phyloP scores from a whole-genome alignment of 371 early-diverging fungal species.

The Mortierella sp. region DNA sequence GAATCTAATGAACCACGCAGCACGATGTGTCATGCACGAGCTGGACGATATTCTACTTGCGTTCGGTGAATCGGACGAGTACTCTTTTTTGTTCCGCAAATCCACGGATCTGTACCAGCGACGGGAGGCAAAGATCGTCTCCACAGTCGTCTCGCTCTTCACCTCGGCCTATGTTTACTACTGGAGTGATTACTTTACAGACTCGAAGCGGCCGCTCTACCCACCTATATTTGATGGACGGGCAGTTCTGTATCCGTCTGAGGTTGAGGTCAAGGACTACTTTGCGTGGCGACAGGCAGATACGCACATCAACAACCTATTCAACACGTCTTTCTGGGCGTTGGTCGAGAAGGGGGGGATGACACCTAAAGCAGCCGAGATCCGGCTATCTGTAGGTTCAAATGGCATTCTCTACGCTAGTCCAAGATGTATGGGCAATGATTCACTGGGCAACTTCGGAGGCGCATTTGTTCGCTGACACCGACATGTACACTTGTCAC shows the following conservation, averaged over 20 bases:
- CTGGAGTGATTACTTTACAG: slow-evolving; percentile 84
- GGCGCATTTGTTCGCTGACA: not conserved
- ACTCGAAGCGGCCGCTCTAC: slow-evolving; percentile 61
- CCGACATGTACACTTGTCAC: not conserved
- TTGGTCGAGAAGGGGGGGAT: slow-evolving; percentile 79
- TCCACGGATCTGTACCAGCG: slow-evolving; percentile 80
- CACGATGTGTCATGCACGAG: slow-evolving; percentile 81
- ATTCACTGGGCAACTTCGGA: not conserved
- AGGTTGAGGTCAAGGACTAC: slow-evolving; percentile 88
- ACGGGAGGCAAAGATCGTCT: slow-evolving; percentile 87
- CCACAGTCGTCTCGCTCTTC: slow-evolving; percentile 87
- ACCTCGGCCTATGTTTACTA: slow-evolving; percentile 86
- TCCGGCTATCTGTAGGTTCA: slow-evolving; percentile 66
- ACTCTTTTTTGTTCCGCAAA: slow-evolving; percentile 63
- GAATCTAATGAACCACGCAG: slow-evolving; percentile 88
- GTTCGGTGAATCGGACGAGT: slow-evolving; percentile 97
- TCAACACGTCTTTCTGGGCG: slow-evolving; percentile 95
- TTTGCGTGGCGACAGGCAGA: slow-evolving; percentile 96
- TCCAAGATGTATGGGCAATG: not conserved
- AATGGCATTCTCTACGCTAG: not conserved
- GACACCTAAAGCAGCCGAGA: slow-evolving; percentile 76
- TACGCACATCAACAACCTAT: slow-evolving; percentile 90
- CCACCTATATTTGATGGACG: slow-evolving; percentile 95
- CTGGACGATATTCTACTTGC: slow-evolving; percentile 86
- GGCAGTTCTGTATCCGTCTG: slow-evolving; percentile 88